These are phyloP conservation scores for Verbascum thapsus DNA, from an alignment of 257 asterid genomes.

Conservation along the genomic window DNA sequence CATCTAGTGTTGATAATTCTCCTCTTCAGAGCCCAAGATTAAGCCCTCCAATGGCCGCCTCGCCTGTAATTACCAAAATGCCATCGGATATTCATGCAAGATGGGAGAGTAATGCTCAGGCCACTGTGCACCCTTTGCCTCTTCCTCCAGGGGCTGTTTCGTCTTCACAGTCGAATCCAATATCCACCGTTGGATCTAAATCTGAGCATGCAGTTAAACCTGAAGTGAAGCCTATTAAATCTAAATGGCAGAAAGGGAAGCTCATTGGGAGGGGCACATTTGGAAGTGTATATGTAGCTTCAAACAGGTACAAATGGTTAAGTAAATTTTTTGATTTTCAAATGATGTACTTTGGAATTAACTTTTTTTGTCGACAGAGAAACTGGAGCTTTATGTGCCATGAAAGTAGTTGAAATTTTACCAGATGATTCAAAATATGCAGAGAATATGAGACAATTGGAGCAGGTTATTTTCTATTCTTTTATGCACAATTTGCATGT, in stretches of 20 bases:
- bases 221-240: constrained; percentile 52
- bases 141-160: constrained; percentile 69
- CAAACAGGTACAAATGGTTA: constrained; percentile 61
- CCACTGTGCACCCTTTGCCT: constrained; percentile 71
- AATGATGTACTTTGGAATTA: neutral
- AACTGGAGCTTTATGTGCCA: constrained; percentile 93
- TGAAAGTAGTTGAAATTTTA: constrained; percentile 92
- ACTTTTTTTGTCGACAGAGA: constrained; percentile 46
- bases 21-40: constrained; percentile 61
- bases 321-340: neutral
- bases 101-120: constrained; percentile 52
- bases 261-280: constrained; percentile 93
- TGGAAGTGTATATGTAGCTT: constrained; percentile 87
- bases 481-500: neutral
- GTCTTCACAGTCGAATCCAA: constrained; percentile 41
- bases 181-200: constrained; percentile 38
- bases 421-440: constrained; percentile 81
- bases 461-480: constrained; percentile 58
- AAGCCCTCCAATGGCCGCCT: constrained; percentile 37
- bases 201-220: constrained; percentile 43
- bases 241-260: constrained; percentile 88
- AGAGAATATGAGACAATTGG: constrained; percentile 77
- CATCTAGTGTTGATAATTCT: constrained; percentile 47
- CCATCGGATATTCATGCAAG: constrained; percentile 34
- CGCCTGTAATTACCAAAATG: constrained; percentile 37